Evolutionary conservation across 2,329 filamentous ascomycete genomes (phyloP), one percentile per base, ranked within the genome.

Genomic region (Nemania sp.): DNA sequence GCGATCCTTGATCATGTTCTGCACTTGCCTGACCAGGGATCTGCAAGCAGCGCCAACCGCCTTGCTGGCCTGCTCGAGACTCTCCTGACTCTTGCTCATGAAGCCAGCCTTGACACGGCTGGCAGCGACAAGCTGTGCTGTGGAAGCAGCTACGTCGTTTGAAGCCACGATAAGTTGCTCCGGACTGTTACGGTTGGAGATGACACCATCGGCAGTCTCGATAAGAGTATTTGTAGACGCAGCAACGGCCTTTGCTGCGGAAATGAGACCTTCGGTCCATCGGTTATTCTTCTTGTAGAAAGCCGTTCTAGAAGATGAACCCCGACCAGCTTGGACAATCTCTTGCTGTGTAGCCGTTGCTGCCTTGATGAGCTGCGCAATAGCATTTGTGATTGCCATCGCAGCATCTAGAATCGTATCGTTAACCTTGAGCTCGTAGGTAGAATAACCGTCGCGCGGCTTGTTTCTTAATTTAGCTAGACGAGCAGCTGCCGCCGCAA

Each of bases 221-320:
- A 99, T 99, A 63, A 99, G 83, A 36, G 88, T 94, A 75, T 97
- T 97, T 9, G 94, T 99, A 14, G 91, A 95, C 1, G 83, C 82
- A 3, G 94, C 94, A 15, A 99, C 94, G 1, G 94, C 94, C 76
- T 99, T 99, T 61, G 94, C 93, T 0, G 94, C 94, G 31, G 91
- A 96, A 69, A 99, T 97, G 56, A 99, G 84, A 42, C 94, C 94
- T 69, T 99, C 94, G 0, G 94, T 99, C 94, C 94, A 99, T 47
- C 94, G 85, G 76, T 97, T 99, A 82, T 99, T 97, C 80, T 97
- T 97, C 82, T 97, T 97, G 86, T 99, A 99, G 73, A 99, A 99
- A 20, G 92, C 91, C 2, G 92, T 95, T 53, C 87, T 84, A 39
- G 91, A 95, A 46, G 90, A 90, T 22, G 87, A 89, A 30, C 94